These are phyloP conservation scores for Daldinia decipiens DNA, from an alignment of 495 filamentous ascomycete species.

Conservation along the genomic window DNA sequence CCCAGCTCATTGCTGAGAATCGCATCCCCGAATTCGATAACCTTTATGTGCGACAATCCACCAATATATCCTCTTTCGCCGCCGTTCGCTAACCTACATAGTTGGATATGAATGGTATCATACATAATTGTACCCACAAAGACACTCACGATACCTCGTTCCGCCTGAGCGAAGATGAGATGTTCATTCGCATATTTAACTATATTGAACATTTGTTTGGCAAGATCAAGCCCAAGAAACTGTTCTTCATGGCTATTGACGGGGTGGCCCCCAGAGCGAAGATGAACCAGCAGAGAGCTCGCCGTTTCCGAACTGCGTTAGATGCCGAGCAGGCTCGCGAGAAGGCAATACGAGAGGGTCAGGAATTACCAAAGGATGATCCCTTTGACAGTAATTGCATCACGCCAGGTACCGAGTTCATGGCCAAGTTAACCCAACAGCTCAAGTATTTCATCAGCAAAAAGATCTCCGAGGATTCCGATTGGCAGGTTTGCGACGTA, in stretches of 20 bases:
- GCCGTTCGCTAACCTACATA: constrained; percentile 46
- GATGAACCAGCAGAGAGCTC: constrained; percentile 98
- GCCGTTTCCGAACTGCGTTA: constrained; percentile 93
- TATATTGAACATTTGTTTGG: constrained; percentile 99
- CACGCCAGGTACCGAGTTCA: constrained; percentile 96
- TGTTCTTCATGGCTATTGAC: constrained; percentile 99
- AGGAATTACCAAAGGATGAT: constrained; percentile 93
- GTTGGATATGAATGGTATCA: constrained; percentile 99
- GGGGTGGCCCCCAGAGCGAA: constrained; percentile 97
- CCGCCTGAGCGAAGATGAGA: constrained; percentile 95
- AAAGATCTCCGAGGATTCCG: constrained; percentile 94
- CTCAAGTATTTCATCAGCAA: constrained; percentile 99
- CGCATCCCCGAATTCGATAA: constrained; percentile 99
- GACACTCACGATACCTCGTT: constrained; percentile 85
- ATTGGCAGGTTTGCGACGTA: constrained; percentile 97
- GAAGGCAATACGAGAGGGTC: constrained; percentile 86
- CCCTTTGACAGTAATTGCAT: constrained; percentile 99
- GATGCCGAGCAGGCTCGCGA: constrained; percentile 90
- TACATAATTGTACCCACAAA: constrained; percentile 99
- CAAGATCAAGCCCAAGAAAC: constrained; percentile 96
- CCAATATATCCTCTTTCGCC: not conserved
- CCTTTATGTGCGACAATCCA: constrained; percentile 73
- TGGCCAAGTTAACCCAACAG: constrained; percentile 93
- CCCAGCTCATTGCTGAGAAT: constrained; percentile 98
- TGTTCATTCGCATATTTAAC: constrained; percentile 99